Conservation (phyloP, 2,329 filamentous ascomycete species). For the Apiospora kogelbergensis region DNA sequence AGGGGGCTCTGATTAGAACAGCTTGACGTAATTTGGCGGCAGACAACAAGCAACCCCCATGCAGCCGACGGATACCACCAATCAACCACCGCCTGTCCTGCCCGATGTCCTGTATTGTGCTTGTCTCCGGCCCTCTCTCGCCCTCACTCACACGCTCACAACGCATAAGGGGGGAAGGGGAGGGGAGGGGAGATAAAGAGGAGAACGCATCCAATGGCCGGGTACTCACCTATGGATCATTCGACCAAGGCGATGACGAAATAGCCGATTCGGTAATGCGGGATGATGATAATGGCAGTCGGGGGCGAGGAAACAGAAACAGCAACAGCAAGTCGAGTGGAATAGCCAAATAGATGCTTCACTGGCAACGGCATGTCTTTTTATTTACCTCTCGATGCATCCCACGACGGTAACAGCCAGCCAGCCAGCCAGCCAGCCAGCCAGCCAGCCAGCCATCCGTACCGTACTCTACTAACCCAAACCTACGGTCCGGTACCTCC, state of each 20-base stretch:
- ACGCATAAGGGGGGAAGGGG: background rate
- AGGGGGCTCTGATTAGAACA: background rate
- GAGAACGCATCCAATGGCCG: constrained; percentile 2
- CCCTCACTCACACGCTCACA: background rate
- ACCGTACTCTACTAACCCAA: background rate
- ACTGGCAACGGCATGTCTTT: background rate
- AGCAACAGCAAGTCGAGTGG: no score
- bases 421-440: background rate
- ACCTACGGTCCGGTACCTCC: background rate
- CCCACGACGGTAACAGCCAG: background rate
- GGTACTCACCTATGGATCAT: background rate
- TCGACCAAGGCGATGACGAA: background rate
- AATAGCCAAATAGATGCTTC: no score
- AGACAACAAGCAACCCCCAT: constrained; percentile 4
- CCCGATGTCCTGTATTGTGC: background rate
- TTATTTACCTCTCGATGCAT: background rate
- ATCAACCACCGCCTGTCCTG: background rate
- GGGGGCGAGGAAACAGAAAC: background rate
- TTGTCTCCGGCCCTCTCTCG: background rate
- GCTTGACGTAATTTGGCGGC: constrained; percentile 9
- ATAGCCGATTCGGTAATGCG: background rate
- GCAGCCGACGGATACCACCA: background rate
- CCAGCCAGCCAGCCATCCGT: background rate
- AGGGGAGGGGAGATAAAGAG: background rate
- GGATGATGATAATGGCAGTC: background rate